Evolutionary conservation across 1,139 yeast genomes (phyloP).

Genomic region (Eremothecium sinecaudum): DNA sequence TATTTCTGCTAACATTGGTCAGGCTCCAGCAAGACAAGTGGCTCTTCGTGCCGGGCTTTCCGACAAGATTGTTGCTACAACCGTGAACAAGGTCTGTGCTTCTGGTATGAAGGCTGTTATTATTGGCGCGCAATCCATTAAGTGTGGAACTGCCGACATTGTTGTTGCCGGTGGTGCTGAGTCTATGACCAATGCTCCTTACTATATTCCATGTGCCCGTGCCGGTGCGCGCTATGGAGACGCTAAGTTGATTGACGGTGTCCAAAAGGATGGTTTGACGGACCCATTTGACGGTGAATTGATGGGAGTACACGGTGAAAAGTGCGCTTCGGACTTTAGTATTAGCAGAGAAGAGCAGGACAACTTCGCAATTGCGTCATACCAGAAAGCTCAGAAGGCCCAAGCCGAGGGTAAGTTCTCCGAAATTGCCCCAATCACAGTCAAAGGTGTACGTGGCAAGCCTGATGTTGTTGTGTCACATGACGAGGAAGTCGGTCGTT

Average conservation of each 20-base stretch:
- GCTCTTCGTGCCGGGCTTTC: conserved; percentile 84
- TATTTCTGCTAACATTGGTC: conserved; percentile 88
- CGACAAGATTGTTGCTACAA: conserved; percentile 69
- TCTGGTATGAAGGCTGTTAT: conserved; percentile 90
- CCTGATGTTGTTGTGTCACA: conserved; percentile 62
- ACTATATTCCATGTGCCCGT: conserved; percentile 81
- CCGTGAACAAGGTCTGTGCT: conserved; percentile 95
- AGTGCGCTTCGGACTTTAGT: conserved; percentile 70
- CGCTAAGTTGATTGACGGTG: conserved; percentile 66
- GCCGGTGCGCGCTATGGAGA: conserved; percentile 87
- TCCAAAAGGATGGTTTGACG: conserved; percentile 81
- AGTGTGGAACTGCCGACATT: conserved; percentile 83
- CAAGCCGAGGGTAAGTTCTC: conserved; percentile 68
- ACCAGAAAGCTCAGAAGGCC: conserved; percentile 73
- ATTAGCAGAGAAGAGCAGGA: conserved; percentile 66
- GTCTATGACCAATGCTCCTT: conserved; percentile 93
- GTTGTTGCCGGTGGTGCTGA: conserved; percentile 97
- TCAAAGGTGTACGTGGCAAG: conserved; percentile 88
- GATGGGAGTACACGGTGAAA: conserved; percentile 96
- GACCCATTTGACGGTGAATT: conserved; percentile 81
- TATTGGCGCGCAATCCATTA: conserved; percentile 80
- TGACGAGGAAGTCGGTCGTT: conserved; percentile 65
- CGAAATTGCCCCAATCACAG: conserved; percentile 79
- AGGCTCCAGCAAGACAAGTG: conserved; percentile 97
- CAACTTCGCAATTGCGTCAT: conserved; percentile 56